A percentile compares a stretch with the other conserved stretches of the same genome.
These are phyloP conservation scores for Isochrysis galbana DNA, from an alignment of 78 protist species.

Conservation along the genomic window DNA sequence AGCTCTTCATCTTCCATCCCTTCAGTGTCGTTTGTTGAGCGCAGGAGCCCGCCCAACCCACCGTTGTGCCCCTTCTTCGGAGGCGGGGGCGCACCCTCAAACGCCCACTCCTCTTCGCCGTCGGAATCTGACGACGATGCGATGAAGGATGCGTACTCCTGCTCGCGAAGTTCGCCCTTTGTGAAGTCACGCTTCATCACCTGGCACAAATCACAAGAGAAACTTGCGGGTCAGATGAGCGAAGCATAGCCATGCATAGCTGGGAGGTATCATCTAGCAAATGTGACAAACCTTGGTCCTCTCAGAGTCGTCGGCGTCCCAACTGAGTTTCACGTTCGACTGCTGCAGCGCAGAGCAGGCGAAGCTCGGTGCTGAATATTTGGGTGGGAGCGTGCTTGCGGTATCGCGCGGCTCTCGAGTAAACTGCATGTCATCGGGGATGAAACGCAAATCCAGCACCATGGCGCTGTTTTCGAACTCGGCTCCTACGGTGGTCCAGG, in stretches of 20 bases:
- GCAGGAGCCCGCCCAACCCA: background rate
- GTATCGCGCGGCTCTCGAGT: background rate
- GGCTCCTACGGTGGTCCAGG: no score
- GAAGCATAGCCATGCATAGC: no score
- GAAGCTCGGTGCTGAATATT: background rate
- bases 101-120: background rate
- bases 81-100: background rate
- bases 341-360: conserved; percentile 18
- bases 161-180: background rate
- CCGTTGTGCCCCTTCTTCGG: background rate
- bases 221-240: no score
- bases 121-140: background rate
- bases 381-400: conserved; percentile 1
- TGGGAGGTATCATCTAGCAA: no score
- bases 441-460: background rate
- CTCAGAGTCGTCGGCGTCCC: conserved; percentile 22
- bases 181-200: background rate
- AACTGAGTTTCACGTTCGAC: background rate
- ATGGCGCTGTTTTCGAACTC: background rate
- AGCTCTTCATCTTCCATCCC: background rate
- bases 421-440: background rate
- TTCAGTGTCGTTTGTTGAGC: background rate
- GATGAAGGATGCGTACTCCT: background rate
- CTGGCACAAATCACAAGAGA: no score
- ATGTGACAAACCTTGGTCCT: no score